phyloP scores from a whole-genome alignment of 208 protist species.

The Porcisia deanei region DNA sequence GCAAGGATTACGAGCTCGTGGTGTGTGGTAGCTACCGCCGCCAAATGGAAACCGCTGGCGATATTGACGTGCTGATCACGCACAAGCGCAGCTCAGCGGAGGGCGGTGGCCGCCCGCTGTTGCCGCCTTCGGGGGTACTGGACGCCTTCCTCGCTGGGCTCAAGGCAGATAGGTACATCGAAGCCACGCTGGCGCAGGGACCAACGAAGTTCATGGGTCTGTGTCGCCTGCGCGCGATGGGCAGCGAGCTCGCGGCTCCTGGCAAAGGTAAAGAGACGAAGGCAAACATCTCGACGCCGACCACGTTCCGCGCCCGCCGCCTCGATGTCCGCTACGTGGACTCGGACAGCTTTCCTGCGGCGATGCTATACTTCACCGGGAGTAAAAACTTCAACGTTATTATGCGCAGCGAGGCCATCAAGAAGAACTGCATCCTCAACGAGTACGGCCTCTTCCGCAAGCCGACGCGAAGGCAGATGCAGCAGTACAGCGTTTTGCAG shows the following conservation, averaged over 20 bases:
- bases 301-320: slow-evolving; percentile 60
- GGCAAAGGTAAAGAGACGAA: slow-evolving; percentile 15
- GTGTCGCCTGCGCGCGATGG: slow-evolving; percentile 56
- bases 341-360: slow-evolving; percentile 69
- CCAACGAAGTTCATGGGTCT: slow-evolving; percentile 91
- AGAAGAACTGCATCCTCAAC: slow-evolving; percentile 77
- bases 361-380: slow-evolving; percentile 94
- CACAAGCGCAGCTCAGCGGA: slow-evolving; percentile 27
- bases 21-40: slow-evolving; percentile 88
- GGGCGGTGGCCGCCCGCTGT: neutral
- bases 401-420: slow-evolving; percentile 88
- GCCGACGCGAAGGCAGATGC: slow-evolving; percentile 24
- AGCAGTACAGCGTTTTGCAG: slow-evolving; percentile 17
- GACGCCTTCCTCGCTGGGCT: slow-evolving; percentile 55
- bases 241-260: neutral
- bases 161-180: slow-evolving; percentile 74
- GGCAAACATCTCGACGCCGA: slow-evolving; percentile 19
- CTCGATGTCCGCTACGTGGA: slow-evolving; percentile 91
- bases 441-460: slow-evolving; percentile 88
- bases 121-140: slow-evolving; percentile 52
- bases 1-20: slow-evolving; percentile 64
- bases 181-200: slow-evolving; percentile 80
- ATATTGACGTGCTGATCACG: slow-evolving; percentile 90
- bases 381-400: slow-evolving; percentile 93
- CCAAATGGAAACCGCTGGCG: slow-evolving; percentile 56